Conservation (phyloP, 306 rosid species). For the Cajanus cajan region DNA sequence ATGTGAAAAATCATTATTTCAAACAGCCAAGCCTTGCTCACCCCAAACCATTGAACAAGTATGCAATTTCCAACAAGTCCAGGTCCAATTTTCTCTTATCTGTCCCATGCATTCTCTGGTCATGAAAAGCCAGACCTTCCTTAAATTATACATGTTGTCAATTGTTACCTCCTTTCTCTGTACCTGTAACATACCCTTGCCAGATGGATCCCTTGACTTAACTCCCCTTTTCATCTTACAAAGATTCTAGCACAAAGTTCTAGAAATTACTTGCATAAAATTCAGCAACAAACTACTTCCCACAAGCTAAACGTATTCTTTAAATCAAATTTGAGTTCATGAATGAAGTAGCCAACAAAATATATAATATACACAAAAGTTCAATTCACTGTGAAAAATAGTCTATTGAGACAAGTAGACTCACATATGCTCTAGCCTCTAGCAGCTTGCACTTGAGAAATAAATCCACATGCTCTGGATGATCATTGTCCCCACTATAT, state of each 20-base stretch:
- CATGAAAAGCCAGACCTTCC: not conserved
- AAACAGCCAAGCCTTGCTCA: not conserved
- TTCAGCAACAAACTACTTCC: not conserved
- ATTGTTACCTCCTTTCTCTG: not conserved
- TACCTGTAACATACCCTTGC: not conserved
- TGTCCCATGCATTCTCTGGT: not conserved
- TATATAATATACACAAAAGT: not conserved
- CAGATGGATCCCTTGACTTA: not conserved
- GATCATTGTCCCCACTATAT: not conserved
- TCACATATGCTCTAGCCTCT: constrained; percentile 2
- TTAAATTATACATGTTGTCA: not conserved
- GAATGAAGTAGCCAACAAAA: not conserved
- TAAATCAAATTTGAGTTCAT: not conserved
- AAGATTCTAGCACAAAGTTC: constrained; percentile 19
- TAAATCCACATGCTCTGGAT: not conserved
- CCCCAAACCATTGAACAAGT: not conserved
- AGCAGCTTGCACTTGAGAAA: constrained; percentile 1
- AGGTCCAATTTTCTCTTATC: not conserved
- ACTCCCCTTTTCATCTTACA: not conserved
- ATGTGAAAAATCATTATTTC: not conserved
- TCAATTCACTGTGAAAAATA: not conserved
- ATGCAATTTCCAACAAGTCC: not conserved
- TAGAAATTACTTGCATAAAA: not conserved
- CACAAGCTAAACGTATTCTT: constrained; percentile 2
- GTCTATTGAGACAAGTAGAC: not conserved